Base-by-base conservation (phyloP, 768 basidiomycete species). In the Amanita exitialis region DNA sequence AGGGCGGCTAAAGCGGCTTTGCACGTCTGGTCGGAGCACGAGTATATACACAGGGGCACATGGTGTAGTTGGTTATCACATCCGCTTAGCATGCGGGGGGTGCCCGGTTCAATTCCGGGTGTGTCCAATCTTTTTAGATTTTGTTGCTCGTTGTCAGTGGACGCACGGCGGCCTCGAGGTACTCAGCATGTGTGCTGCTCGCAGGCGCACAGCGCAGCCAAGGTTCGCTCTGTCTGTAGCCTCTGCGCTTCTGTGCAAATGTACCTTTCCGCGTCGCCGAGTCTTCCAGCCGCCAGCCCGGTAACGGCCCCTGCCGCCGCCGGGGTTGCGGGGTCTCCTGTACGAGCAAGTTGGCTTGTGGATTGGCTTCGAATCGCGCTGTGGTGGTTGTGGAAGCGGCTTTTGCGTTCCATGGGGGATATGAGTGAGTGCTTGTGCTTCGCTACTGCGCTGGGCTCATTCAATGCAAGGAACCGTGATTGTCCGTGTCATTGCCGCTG, bases 31-130 rank as follows among this genome's bases (percentile, higher is more conserved):
- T 34, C 1, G 15, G 20, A 20, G 4, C 5, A 21, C 4, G 6
- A 1, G 0, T 1, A 12, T 6, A 9, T 6, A 4, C 0, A 0
- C 12, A 20, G 18, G 52, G 52, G 52, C 52, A 53, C 52, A 53
- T 53, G 52, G 52, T 53, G 52, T 53, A 53, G 52, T 53, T 53
- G 52, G 52, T 53, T 53, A 53, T 53, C 52, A 53, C 52, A 44
- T 44, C 52, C 52, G 52, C 46, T 53, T 53, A 53, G 52, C 52
- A 53, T 53, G 46, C 52, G 52, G 52, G 52, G 43, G 52, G 52
- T 53, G 52, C 52, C 52, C 52, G 52, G 52, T 53, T 53, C 52
- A 53, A 53, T 53, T 53, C 52, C 52, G 52, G 52, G 52, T 53
- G 52, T 53, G 52, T 53, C 52, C 52, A 53, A 21, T 23, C 30